Evolutionary conservation across 2,329 filamentous ascomycete species (phyloP).

Genomic region (Aspergillus nomiae): DNA sequence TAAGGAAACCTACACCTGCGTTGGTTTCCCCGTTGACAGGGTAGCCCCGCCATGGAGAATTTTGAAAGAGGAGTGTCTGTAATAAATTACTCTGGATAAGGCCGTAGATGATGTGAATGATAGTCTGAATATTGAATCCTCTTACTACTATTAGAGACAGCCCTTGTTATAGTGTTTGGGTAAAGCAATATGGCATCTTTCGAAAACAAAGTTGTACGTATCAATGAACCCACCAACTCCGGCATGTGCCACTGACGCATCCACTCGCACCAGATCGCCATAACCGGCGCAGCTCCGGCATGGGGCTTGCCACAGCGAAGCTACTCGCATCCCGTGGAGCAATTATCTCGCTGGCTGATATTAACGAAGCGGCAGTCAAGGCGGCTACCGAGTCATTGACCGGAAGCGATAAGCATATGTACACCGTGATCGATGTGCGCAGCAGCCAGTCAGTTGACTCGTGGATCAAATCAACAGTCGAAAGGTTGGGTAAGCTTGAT

Average conservation of each 20-base stretch:
- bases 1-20: background rate
- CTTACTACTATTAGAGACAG: background rate
- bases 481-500: background rate
- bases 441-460: background rate
- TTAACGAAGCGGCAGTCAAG: background rate
- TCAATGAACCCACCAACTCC: background rate
- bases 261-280: background rate
- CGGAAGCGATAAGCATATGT: background rate
- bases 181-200: background rate
- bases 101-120: background rate
- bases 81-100: background rate
- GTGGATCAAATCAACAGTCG: background rate
- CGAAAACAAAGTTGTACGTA: background rate
- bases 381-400: background rate
- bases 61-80: background rate
- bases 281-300: constrained; percentile 6
- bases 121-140: too few relatives aligned
- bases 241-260: background rate
- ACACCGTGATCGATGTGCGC: background rate
- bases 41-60: background rate
- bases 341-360: background rate
- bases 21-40: background rate
- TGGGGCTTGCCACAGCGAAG: constrained; percentile 6
- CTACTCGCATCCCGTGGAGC: constrained; percentile 3
- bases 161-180: fast-evolving